Evolutionary conservation across 2,329 filamentous ascomycete species (phyloP).

Genomic region (Aspergillus ochraceoroseus): DNA sequence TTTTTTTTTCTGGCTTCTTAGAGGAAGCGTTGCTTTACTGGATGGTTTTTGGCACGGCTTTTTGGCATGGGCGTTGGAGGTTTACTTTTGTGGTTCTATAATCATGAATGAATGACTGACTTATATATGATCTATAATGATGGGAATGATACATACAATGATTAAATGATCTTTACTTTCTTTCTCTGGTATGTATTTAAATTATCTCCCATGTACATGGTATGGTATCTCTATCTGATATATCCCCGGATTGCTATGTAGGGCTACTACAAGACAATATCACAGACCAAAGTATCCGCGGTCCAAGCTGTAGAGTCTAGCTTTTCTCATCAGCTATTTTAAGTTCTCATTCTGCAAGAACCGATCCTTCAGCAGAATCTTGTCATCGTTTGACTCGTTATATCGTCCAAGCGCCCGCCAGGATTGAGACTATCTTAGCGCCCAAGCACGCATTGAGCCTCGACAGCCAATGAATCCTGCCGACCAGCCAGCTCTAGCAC

Average conservation of each 20-base stretch:
- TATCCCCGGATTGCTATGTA: too few relatives aligned
- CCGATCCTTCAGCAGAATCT: constrained; percentile 4
- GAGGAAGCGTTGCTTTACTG: constrained; percentile 6
- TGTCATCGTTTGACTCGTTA: not conserved
- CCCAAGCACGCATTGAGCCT: not conserved
- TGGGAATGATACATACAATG: not conserved
- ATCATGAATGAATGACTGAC: too few relatives aligned
- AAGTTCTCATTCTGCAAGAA: not conserved
- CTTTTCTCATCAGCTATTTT: constrained; percentile 4
- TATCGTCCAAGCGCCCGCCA: not conserved
- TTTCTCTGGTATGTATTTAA: too few relatives aligned
- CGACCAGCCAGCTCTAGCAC: not conserved
- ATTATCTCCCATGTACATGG: too few relatives aligned
- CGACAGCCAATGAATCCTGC: constrained; percentile 10
- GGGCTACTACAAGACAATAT: too few relatives aligned
- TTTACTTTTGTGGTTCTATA: too few relatives aligned
- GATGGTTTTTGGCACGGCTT: too few relatives aligned
- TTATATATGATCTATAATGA: constrained; percentile 1
- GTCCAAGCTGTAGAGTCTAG: not conserved
- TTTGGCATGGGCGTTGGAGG: too few relatives aligned
- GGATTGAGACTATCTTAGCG: not conserved
- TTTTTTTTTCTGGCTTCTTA: not conserved
- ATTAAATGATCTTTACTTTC: not conserved
- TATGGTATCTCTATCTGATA: too few relatives aligned
- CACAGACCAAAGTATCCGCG: not conserved